Evolutionary conservation across 2,329 filamentous ascomycete species (phyloP), one percentile per base, ranked within the genome.

Genomic region (Hymenoscyphus linearis): DNA sequence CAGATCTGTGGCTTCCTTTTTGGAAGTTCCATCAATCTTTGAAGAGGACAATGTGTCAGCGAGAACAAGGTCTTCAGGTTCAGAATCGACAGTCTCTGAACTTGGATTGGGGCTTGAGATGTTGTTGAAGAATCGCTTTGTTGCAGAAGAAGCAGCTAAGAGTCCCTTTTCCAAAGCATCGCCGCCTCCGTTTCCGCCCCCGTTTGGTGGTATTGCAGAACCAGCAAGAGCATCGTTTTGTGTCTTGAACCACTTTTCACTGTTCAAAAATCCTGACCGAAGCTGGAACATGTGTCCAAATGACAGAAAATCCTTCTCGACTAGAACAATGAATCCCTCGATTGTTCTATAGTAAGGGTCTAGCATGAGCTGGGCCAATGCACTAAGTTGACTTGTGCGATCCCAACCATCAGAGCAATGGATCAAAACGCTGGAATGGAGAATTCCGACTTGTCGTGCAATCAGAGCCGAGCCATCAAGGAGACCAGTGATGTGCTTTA

Each of bases 321-420:
- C 83, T 6, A 99, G 79, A 2, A 96, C 87, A 68, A 98, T 93
- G 74, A 98, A 99, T 0, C 95, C 95, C 68, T 97, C 89, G 56
- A 99, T 79, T 0, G 95, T 98, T 57, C 95, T 86, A 74, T 92
- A 99, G 75, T 96, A 97, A 0, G 95, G 95, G 71, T 99, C 95
- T 9, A 99, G 82, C 79, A 96, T 93, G 44, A 99, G 82, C 76
- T 99, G 93, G 60, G 92, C 88, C 60, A 99, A 77, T 4, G 93
- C 92, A 70, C 93, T 96, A 57, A 99, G 82, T 76, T 99, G 95
- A 70, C 92, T 93, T 7, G 95, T 99, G 57, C 95, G 88, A 76
- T 99, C 95, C 95, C 95, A 99, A 3, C 95, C 95, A 75, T 99
- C 95, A 2, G 95, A 98, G 76, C 95, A 99, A 75, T 99, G 95